Evolutionary conservation across 2,329 filamentous ascomycete species (phyloP), one percentile per base, ranked within the genome.

Genomic region (Alternaria sp.): DNA sequence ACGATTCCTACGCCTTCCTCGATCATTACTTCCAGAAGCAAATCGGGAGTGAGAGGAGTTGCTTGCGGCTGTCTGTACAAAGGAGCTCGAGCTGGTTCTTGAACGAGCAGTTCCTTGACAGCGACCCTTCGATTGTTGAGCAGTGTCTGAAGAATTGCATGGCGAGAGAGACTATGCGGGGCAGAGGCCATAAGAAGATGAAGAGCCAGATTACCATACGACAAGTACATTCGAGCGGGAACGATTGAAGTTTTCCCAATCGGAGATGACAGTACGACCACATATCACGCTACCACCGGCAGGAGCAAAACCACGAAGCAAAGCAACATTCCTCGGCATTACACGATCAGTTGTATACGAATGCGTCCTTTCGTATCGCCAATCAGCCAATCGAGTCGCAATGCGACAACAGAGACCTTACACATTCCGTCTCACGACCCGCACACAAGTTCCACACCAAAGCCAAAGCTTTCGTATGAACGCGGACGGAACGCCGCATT

Each of bases 11-110:
- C 59, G 75, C 72, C 15, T 79, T 78, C 61, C 69, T 79, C 3
- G 77, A 79, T 25, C 77, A 79, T 44, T 61, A 73, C 4, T 78
- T 77, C 54, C 77, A 78, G 59, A 77, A 74, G 56, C 72, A 77
- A 40, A 74, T 74, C 40, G 73, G 75, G 6, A 77, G 73, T 47
- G 75, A 77, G 9, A 54, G 68, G 9, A 77, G 74, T 50, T 79
- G 77, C 54, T 59, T 74, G 49, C 67, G 68, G 25, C 30, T 60
- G 21, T 63, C 61, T 0, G 21, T 55, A 6, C 21, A 46, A 6
- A 54, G 70, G 28, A 74, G 65, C 49, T 66, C 65, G 5, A 49
- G 52, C 1, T 68, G 66, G 46, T 62, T 68, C 10, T 25, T 74
- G 17, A 65, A 71, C 12, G 66, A 73, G 23, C 46, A 69, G 2